These are phyloP conservation scores for Amanita rimosa DNA, from an alignment of 768 basidiomycete genomes.

Conservation along the genomic window DNA sequence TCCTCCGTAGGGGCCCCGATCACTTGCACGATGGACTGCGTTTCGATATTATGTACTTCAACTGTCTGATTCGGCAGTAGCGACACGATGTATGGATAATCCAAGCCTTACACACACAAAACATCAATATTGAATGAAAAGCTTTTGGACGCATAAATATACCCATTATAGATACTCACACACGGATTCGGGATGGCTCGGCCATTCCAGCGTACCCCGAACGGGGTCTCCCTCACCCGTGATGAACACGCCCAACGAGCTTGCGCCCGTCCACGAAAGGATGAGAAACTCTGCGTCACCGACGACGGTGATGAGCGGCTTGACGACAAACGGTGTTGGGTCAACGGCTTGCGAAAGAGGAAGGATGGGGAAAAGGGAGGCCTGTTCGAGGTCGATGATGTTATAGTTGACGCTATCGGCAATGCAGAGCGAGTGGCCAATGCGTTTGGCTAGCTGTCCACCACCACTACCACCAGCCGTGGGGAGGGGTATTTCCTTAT, in stretches of 20 bases:
- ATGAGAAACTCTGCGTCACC: slow-evolving; percentile 76
- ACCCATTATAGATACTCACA: no score
- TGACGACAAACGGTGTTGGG: slow-evolving; percentile 26
- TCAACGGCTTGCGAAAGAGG: slow-evolving; percentile 66
- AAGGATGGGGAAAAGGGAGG: slow-evolving; percentile 59
- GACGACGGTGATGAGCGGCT: slow-evolving; percentile 69
- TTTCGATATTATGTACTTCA: slow-evolving; percentile 72
- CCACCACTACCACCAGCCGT: no score
- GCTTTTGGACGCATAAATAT: no score
- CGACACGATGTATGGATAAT: slow-evolving; percentile 72
- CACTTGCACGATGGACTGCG: slow-evolving; percentile 61
- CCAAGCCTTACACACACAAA: no score
- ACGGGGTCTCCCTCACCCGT: slow-evolving; percentile 80
- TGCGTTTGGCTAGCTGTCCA: slow-evolving; percentile 42
- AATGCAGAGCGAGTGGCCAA: slow-evolving; percentile 55
- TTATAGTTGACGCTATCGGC: slow-evolving; percentile 68
- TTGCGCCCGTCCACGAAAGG: slow-evolving; percentile 72
- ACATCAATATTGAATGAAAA: no score
- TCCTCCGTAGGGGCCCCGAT: slow-evolving; percentile 33
- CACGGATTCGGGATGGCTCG: slow-evolving; percentile 61
- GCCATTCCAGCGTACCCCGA: slow-evolving; percentile 83
- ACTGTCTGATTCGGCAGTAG: slow-evolving; percentile 72
- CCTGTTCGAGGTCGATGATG: slow-evolving; percentile 66
- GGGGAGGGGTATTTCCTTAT: slow-evolving; percentile 60
- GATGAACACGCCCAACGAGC: slow-evolving; percentile 80